A percentile compares a stretch with the other conserved stretches of the same genome.
Evolutionary conservation across 331 rosid genomes (phyloP).

Genomic region (Prunus yedoensis): DNA sequence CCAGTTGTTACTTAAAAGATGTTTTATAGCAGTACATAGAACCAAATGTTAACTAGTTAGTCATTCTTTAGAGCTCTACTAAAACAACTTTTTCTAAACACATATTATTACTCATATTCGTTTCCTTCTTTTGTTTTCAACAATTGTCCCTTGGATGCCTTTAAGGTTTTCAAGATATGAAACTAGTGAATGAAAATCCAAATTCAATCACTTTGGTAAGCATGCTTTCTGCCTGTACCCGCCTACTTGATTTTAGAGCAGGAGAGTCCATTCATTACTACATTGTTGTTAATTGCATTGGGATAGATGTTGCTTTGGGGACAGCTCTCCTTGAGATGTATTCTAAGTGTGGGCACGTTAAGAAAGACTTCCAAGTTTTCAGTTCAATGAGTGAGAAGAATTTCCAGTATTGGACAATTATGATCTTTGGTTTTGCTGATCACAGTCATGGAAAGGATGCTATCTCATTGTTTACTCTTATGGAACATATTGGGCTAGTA

Average conservation of each 20-base stretch:
- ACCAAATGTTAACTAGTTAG: no score
- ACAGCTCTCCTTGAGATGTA: conserved; percentile 59
- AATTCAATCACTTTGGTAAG: conserved; percentile 55
- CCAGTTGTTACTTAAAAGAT: no score
- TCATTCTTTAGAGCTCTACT: no score
- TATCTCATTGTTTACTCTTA: no score
- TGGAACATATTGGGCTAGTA: no score
- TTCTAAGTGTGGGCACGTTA: conserved; percentile 48
- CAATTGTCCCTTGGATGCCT: conserved; percentile 28
- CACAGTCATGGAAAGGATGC: no score
- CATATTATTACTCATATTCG: background rate
- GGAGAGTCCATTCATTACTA: conserved; percentile 54
- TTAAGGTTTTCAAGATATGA: conserved; percentile 42
- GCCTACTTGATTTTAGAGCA: conserved; percentile 23
- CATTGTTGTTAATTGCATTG: conserved; percentile 25
- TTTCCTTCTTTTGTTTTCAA: conserved; percentile 19
- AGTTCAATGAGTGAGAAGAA: no score
- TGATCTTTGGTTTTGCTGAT: no score
- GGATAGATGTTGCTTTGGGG: conserved; percentile 45
- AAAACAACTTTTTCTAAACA: no score
- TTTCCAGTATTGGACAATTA: no score
- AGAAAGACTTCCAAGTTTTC: conserved; percentile 28
- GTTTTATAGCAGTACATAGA: no score
- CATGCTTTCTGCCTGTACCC: conserved; percentile 57
- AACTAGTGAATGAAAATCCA: conserved; percentile 28